A percentile compares a stretch with the other conserved stretches of the same genome.
These are phyloP conservation scores for Clohesyomyces aquaticus DNA, from an alignment of 495 filamentous ascomycete species.

Conservation along the genomic window DNA sequence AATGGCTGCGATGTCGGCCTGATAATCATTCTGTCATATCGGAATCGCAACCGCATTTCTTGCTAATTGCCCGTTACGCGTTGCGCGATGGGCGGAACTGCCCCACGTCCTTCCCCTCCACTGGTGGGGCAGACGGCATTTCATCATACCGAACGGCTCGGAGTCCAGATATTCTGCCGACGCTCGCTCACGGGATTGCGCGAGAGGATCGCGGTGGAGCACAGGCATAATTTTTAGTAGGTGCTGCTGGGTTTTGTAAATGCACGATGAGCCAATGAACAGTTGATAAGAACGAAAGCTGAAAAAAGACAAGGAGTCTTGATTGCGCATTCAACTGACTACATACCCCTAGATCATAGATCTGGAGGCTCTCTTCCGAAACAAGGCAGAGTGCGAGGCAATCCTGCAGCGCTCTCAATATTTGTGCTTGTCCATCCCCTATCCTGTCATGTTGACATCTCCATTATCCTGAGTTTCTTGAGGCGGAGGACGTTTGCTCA, in stretches of 20 bases:
- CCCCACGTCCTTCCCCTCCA: constrained; percentile 21
- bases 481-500: constrained; percentile 54
- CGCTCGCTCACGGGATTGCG: constrained; percentile 30
- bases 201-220: not conserved
- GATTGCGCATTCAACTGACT: too few species aligned
- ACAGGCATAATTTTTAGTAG: too few species aligned
- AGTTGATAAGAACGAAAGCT: too few species aligned
- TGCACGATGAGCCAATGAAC: too few species aligned
- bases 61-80: not conserved
- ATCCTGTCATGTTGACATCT: constrained; percentile 30
- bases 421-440: constrained; percentile 5
- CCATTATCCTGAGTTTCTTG: constrained; percentile 16
- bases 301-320: too few species aligned
- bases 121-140: constrained; percentile 34
- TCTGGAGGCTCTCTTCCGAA: too few species aligned
- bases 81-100: constrained; percentile 10
- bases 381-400: too few species aligned
- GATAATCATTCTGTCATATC: not conserved
- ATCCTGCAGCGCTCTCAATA: too few species aligned
- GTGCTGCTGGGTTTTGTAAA: too few species aligned
- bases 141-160: constrained; percentile 10
- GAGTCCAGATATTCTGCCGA: not conserved
- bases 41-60: not conserved
- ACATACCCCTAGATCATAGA: too few species aligned
- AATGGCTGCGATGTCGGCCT: constrained; percentile 10